These are phyloP conservation scores for Lachnellula arida DNA, from an alignment of 2,329 filamentous ascomycete genomes.

Conservation along the genomic window DNA sequence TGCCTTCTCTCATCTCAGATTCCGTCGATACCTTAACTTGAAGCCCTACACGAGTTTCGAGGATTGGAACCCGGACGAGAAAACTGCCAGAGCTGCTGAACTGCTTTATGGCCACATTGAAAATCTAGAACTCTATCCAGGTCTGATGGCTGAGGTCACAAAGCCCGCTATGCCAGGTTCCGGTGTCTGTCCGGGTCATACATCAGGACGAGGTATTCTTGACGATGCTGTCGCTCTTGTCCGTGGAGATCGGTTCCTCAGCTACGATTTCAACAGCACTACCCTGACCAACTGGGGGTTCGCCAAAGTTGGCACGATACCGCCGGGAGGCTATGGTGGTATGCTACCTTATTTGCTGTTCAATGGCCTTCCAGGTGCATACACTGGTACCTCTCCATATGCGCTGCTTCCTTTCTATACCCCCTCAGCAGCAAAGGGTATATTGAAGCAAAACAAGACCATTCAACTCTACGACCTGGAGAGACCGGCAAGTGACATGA, in stretches of 20 bases:
- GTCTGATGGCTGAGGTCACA: constrained; percentile 50
- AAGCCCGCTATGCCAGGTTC: constrained; percentile 47
- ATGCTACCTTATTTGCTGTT: constrained; percentile 42
- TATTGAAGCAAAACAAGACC: constrained; percentile 42
- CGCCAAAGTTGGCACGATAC: constrained; percentile 36
- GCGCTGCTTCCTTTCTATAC: constrained; percentile 48
- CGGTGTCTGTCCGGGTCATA: constrained; percentile 42
- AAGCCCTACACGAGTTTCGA: constrained; percentile 45
- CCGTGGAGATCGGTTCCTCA: constrained; percentile 42
- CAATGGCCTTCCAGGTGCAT: constrained; percentile 42
- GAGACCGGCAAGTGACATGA: constrained; percentile 37
- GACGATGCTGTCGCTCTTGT: constrained; percentile 45
- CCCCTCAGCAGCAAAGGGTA: constrained; percentile 41
- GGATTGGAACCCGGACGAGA: constrained; percentile 47
- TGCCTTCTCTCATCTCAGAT: constrained; percentile 31
- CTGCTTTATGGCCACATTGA: constrained; percentile 48
- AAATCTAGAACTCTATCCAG: constrained; percentile 53
- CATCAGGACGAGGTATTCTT: constrained; percentile 41
- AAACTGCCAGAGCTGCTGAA: constrained; percentile 39
- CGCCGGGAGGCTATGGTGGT: constrained; percentile 42
- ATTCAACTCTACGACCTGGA: constrained; percentile 42
- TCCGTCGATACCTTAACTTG: constrained; percentile 48
- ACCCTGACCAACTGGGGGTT: constrained; percentile 48
- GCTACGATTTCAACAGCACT: constrained; percentile 44
- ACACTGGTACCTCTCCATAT: constrained; percentile 45